phyloP scores from a whole-genome alignment of 352 stramenopile species.

The Halophytophthora batemanensis region DNA sequence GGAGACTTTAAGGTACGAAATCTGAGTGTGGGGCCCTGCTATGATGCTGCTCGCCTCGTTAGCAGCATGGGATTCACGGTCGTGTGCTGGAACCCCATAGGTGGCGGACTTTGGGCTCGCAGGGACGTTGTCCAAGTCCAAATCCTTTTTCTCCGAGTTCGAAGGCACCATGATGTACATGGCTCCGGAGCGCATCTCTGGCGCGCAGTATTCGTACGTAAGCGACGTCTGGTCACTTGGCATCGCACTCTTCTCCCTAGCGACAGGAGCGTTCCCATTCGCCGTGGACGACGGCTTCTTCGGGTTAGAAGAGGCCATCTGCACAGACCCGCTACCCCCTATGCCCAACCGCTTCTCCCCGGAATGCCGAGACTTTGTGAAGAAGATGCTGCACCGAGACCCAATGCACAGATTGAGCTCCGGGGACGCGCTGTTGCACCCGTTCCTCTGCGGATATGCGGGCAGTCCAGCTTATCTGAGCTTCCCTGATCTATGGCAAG shows the following conservation, averaged over 20 bases:
- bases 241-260: constrained; percentile 64
- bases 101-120: constrained; percentile 83
- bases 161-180: constrained; percentile 95
- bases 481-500: constrained; percentile 42
- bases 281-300: constrained; percentile 77
- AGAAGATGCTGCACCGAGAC: constrained; percentile 88
- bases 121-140: constrained; percentile 65
- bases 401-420: constrained; percentile 76
- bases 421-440: constrained; percentile 86
- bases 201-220: constrained; percentile 80
- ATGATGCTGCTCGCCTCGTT: too few species aligned
- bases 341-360: constrained; percentile 82
- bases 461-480: constrained; percentile 21
- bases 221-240: constrained; percentile 82
- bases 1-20: constrained; percentile 78
- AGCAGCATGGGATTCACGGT: too few species aligned
- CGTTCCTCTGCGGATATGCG: constrained; percentile 70
- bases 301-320: constrained; percentile 79
- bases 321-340: constrained; percentile 61
- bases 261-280: constrained; percentile 71
- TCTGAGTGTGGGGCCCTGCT: neutral
- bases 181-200: constrained; percentile 90
- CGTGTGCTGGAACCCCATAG: constrained; percentile 27
- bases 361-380: constrained; percentile 92
- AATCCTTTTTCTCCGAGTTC: constrained; percentile 83